These are phyloP conservation scores for Circinella minor DNA, from an alignment of 371 early-diverging fungal species.

Conservation along the genomic window DNA sequence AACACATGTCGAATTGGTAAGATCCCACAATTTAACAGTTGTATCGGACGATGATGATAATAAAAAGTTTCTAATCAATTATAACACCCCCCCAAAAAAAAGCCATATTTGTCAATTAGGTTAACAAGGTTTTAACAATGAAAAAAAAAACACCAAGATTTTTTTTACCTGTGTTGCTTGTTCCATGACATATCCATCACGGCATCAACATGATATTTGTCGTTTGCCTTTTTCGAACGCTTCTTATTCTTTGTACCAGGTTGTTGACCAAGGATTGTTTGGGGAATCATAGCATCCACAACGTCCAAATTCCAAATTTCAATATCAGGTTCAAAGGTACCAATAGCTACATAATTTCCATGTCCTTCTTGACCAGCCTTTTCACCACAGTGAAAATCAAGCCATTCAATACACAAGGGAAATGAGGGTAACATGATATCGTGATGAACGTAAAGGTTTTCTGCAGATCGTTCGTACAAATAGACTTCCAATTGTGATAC, in stretches of 20 bases:
- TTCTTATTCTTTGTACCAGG: conserved; percentile 50
- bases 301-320: conserved; percentile 97
- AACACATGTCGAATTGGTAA: conserved; percentile 69
- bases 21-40: conserved; percentile 97
- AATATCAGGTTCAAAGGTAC: conserved; percentile 95
- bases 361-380: conserved; percentile 56
- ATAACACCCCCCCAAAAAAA: too few species aligned
- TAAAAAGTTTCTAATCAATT: conserved; percentile 69
- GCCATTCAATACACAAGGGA: conserved; percentile 94
- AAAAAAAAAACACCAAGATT: background rate
- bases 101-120: too few species aligned
- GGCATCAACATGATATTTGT: conserved; percentile 90
- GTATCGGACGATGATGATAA: conserved; percentile 93
- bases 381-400: conserved; percentile 79
- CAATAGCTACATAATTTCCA: conserved; percentile 92
- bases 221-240: conserved; percentile 65
- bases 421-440: conserved; percentile 98
- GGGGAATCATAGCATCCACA: conserved; percentile 89
- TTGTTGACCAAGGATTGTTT: conserved; percentile 80
- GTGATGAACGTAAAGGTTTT: conserved; percentile 95
- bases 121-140: too few species aligned
- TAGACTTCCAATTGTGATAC: conserved; percentile 93
- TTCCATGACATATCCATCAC: conserved; percentile 95
- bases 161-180: conserved; percentile 64
- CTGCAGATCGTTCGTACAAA: conserved; percentile 80